These are phyloP conservation scores for Roridomyces roridus DNA, from an alignment of 768 basidiomycete species.

Conservation along the genomic window DNA sequence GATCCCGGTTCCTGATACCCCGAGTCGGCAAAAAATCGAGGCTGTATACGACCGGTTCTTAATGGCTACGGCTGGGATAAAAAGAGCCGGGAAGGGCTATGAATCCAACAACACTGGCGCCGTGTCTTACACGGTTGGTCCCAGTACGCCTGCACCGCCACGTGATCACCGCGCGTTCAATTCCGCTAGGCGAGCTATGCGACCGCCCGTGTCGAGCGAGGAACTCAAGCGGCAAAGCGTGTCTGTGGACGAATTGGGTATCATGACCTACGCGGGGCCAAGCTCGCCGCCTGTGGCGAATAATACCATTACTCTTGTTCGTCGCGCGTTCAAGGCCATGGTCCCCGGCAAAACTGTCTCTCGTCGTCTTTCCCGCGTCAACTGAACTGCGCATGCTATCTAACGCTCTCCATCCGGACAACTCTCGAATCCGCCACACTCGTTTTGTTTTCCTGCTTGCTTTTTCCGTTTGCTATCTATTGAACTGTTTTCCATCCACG, in stretches of 20 bases:
- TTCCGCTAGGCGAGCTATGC: conserved; percentile 62
- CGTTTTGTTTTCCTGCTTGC: conserved; percentile 10
- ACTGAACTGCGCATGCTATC: conserved; percentile 6
- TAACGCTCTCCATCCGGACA: conserved; percentile 12
- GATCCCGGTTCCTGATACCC: conserved; percentile 52
- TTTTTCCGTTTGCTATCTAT: conserved; percentile 21
- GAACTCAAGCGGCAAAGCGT: conserved; percentile 43
- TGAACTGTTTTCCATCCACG: conserved; percentile 15
- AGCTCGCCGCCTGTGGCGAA: conserved; percentile 46
- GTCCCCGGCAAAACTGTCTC: conserved; percentile 67
- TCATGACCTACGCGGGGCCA: conserved; percentile 46
- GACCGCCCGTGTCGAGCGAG: conserved; percentile 75
- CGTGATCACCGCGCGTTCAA: conserved; percentile 53
- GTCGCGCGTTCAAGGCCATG: conserved; percentile 79
- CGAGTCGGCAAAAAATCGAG: conserved; percentile 67
- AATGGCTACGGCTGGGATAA: conserved; percentile 83
- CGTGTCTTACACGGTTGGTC: conserved; percentile 38
- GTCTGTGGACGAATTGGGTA: conserved; percentile 72
- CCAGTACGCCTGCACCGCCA: conserved; percentile 32
- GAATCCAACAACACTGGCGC: conserved; percentile 70
- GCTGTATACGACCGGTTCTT: conserved; percentile 83
- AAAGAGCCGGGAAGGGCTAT: conserved; percentile 80
- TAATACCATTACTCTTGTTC: conserved; percentile 61
- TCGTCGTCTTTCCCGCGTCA: conserved; percentile 53
- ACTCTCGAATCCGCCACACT: conserved; percentile 14